Conservation (phyloP, 176 grass and related monocot genomes). For the Carex myosuroides region DNA sequence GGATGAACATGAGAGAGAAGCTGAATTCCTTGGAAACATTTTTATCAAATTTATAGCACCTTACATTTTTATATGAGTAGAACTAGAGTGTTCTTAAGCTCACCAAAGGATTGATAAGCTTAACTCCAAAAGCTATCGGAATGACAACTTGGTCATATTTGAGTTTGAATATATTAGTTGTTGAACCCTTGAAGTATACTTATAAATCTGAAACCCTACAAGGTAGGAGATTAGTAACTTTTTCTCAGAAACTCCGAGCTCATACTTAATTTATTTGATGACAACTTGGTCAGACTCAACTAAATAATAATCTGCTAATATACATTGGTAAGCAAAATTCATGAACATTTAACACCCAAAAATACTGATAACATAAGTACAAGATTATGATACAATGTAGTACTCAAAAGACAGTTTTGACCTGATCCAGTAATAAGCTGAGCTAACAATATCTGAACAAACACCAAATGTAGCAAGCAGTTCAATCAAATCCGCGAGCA, state of each 20-base stretch:
- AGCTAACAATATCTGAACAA: conserved; percentile 15
- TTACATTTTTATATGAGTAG: too few species aligned
- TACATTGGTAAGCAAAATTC: background rate
- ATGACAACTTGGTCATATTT: too few species aligned
- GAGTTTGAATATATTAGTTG: too few species aligned
- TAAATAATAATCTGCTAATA: background rate
- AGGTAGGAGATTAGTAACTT: background rate
- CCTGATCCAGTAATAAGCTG: background rate
- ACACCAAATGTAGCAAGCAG: background rate
- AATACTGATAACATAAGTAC: background rate
- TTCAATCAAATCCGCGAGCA: background rate
- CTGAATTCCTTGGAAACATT: background rate
- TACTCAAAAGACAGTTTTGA: background rate
- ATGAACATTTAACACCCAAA: background rate
- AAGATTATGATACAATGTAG: background rate
- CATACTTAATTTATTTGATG: background rate
- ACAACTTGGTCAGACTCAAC: background rate
- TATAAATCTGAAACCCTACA: background rate
- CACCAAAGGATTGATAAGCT: too few species aligned
- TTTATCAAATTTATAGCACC: background rate
- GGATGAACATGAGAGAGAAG: conserved; percentile 1
- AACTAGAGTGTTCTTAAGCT: too few species aligned
- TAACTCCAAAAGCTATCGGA: too few species aligned
- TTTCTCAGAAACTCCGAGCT: background rate
- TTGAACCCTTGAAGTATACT: too few species aligned